Base-by-base conservation (phyloP, 305 asterid species). In the Andrographis paniculata region DNA sequence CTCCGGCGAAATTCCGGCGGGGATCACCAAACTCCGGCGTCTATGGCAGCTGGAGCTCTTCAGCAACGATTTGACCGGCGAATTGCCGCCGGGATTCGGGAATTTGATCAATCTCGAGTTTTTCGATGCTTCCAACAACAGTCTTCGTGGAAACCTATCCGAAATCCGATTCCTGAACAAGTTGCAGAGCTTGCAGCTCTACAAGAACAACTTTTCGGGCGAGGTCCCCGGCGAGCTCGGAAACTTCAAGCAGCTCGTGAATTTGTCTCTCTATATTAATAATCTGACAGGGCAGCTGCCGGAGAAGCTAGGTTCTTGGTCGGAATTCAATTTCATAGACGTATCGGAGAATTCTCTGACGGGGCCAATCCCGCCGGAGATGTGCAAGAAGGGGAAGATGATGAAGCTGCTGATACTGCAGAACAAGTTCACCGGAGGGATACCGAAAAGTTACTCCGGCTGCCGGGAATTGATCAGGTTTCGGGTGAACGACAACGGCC, bases 301-400 rank as follows among this genome's bases (percentile, higher is more conserved):
- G 4, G 69, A 23, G 59, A 70, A 63, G 43, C 71, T 88, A 7
- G 97, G 97, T n/a, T 88, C 95, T 7, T 88, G 77, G 89, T 67
- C 93, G 9, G 59, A 71, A 1, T 79, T 88, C 40, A 3, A 63
- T 12, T 84, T 63, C 71, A 77, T 84, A 35, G 97, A 88, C 38
- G 82, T 78, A 17, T 82, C 97, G 0, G 92, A 80, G 59, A 88
- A 88, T 65, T 58, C 40, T 40, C 59, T 88, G n/a, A 60, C 91
- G 0, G 97, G 97, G 18, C 62, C 74, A 5, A 84, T 88, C 42
- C 97, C 97, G 9, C 95, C 95, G n/a, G 78, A 72, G 18, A 88
- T 88, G 95, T 88, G 97, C 72, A 82, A 68, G 40, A 52, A 23
- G 42, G 94, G 95, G 16, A 64, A 75, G 4, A 79, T 80, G 91